These are phyloP conservation scores for Ceriops tagal DNA, from an alignment of 345 rosid genomes.

Conservation along the genomic window DNA sequence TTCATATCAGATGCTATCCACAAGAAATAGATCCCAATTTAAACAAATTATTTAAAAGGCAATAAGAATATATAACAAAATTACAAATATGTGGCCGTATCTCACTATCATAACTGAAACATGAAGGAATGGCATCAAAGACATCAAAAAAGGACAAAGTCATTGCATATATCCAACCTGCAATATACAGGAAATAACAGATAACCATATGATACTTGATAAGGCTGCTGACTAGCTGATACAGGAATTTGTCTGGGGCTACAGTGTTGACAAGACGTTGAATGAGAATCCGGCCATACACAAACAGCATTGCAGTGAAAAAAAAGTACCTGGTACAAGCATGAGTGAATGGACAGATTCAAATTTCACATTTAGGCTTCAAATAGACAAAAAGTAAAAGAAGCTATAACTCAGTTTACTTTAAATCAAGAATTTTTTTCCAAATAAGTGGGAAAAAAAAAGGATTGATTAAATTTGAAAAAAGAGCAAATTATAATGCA, in stretches of 20 bases:
- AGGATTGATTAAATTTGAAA: not conserved
- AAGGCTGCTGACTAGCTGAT: slow-evolving; percentile 68
- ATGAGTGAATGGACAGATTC: not conserved
- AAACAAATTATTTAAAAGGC: not conserved
- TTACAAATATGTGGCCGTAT: not conserved
- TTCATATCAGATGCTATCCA: not conserved
- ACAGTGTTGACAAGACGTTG: slow-evolving; percentile 90
- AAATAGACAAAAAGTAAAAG: not conserved
- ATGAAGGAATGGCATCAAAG: too few relatives aligned
- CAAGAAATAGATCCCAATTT: not conserved
- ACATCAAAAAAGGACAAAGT: slow-evolving; percentile 1
- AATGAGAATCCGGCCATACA: slow-evolving; percentile 91
- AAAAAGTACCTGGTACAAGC: slow-evolving; percentile 79
- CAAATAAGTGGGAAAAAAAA: not conserved
- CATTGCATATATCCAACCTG: slow-evolving; percentile 48
- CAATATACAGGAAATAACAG: slow-evolving; percentile 79
- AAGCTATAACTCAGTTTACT: not conserved
- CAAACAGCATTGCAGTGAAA: slow-evolving; percentile 94
- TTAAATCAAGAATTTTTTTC: not conserved
- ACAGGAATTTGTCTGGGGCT: slow-evolving; percentile 68
- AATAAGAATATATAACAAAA: not conserved
- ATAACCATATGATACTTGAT: slow-evolving; percentile 90
- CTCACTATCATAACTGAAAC: too few relatives aligned
- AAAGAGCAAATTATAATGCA: not conserved
- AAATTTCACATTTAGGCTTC: not conserved